Percentiles rank a stretch among this genome's conserved stretches.
Conservation (phyloP, 2,329 filamentous ascomycete genomes). For the Gliomastix tumulicola region DNA sequence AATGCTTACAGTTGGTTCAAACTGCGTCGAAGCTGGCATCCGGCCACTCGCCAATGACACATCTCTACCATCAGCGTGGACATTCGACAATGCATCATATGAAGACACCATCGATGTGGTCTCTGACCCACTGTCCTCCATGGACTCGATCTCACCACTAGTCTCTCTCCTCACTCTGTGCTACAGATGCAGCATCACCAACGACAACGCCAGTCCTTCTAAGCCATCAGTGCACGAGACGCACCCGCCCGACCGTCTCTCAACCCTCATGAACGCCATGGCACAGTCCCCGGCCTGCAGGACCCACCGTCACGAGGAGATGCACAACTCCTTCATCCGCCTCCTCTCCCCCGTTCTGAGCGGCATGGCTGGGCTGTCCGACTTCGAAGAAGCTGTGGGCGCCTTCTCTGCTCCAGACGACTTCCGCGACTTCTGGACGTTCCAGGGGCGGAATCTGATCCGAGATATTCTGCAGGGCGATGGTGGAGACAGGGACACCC, state of each 20-base stretch:
- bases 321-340: conserved; percentile 19
- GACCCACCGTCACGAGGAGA: conserved; percentile 14
- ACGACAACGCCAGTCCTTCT: conserved; percentile 18
- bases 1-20: no score
- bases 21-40: no score
- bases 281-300: conserved; percentile 7
- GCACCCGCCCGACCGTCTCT: conserved; percentile 16
- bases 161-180: conserved; percentile 23
- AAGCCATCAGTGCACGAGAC: no score
- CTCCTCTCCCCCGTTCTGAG: conserved; percentile 22
- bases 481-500: conserved; percentile 11
- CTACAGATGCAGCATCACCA: no score
- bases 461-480: conserved; percentile 19
- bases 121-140: conserved; percentile 20
- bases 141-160: conserved; percentile 20
- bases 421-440: conserved; percentile 25
- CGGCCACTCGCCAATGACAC: no score
- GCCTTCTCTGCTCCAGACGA: conserved; percentile 20
- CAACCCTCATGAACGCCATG: conserved; percentile 24
- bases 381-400: conserved; percentile 21
- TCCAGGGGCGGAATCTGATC: conserved; percentile 23
- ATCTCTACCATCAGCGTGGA: no score
- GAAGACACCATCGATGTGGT: conserved; percentile 17
- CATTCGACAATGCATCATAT: no score
- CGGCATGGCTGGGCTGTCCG: conserved; percentile 22